These are phyloP conservation scores for Pulchroboletus neoregius DNA, from an alignment of 1,284 basidiomycete species.

Conservation along the genomic window DNA sequence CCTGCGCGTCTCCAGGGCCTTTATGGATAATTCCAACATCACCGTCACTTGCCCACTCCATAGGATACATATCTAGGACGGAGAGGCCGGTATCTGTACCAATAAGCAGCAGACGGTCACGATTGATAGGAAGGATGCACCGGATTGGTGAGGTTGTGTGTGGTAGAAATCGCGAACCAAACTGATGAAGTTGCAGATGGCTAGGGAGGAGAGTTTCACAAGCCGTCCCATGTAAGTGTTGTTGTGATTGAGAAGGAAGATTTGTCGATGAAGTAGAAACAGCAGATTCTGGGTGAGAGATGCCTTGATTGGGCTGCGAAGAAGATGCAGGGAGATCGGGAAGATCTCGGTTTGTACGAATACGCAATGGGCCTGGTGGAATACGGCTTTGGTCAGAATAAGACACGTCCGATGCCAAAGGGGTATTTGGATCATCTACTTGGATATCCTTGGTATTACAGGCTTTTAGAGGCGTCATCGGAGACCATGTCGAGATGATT, in stretches of 20 bases:
- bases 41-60: conserved; percentile 46
- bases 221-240: conserved; percentile 30
- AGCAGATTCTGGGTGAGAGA: conserved; percentile 13
- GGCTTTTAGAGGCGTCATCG: conserved; percentile 10
- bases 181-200: conserved; percentile 64
- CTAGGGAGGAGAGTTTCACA: conserved; percentile 46
- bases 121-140: conserved; percentile 63
- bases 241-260: conserved; percentile 28
- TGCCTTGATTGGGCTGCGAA: conserved; percentile 13
- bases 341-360: conserved; percentile 25
- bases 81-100: conserved; percentile 75
- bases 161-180: conserved; percentile 80
- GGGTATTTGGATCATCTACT: conserved; percentile 7
- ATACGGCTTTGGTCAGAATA: conserved; percentile 8
- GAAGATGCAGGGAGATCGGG: conserved; percentile 13
- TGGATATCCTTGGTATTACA: conserved; percentile 16
- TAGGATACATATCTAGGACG: conserved; percentile 73
- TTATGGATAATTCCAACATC: conserved; percentile 43
- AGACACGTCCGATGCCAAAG: not conserved
- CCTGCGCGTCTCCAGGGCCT: conserved; percentile 66
- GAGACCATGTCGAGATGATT: not conserved
- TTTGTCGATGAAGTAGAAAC: conserved; percentile 10
- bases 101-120: conserved; percentile 61
- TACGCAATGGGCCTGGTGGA: conserved; percentile 18
- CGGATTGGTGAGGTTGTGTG: conserved; percentile 69